Evolutionary conservation across 2,329 filamentous ascomycete genomes (phyloP), one percentile per base, ranked within the genome.

Genomic region (Xylariaceae sp.): DNA sequence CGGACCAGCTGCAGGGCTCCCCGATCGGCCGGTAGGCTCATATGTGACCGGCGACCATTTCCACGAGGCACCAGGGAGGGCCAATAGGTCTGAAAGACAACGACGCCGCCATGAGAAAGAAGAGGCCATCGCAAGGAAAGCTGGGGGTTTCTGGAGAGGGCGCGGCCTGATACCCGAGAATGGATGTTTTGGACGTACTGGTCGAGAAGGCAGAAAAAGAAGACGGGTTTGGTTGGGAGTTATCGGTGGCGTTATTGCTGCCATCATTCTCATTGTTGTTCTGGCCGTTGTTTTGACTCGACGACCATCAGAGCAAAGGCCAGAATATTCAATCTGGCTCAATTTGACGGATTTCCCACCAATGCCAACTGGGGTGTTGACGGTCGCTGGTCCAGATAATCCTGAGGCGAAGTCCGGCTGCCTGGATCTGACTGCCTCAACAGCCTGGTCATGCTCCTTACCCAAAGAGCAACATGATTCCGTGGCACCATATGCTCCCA

Each of bases 341-440:
- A 96, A 96, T 69, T 72, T 96, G 59, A 96, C 93, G 1, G 86
- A 87, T 48, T 96, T 90, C 64, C 93, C 93, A 18, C 89, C 92
- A 0, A 90, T 97, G 67, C 91, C 90, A 1, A 93, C 90, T 0
- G 93, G 93, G 0, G 81, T 93, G 18, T 81, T 90, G 58, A 96
- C 91, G 0, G 82, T 97, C 16, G 84, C 89, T 16, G 89, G 88
- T 4, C 85, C 91, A 0, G 83, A 90, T 63, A 86, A 89, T 48
- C 81, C 82, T 0, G 75, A 81, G 1, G 76, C 84, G n/a, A 81
- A 85, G 51, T 84, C 83, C 20, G 84, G 83, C 6, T 98, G 93
- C 64, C 86, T 93, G 3, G 77, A 80, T 7, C 89, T 89, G 0
- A 79, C 85, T 3, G 63, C 70, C 7, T 2, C 62, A 9, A 90